Evolutionary conservation across 192 early-diverging fungal species (phyloP).

Genomic region (Rhizophagus sp.): DNA sequence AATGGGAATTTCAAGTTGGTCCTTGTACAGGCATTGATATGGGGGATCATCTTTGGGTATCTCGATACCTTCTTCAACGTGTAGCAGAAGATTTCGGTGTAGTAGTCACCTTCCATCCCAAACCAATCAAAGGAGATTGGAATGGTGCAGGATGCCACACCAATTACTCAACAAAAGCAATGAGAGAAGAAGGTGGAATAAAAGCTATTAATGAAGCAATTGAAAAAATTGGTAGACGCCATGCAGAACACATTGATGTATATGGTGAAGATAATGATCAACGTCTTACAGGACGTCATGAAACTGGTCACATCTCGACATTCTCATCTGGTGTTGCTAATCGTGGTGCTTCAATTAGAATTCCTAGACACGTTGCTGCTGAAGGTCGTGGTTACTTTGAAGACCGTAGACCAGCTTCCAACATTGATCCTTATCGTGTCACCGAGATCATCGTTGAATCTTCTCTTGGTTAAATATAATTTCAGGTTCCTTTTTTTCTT

Average conservation of each 20-base stretch:
- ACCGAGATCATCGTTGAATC: conserved; percentile 51
- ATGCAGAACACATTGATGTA: conserved; percentile 56
- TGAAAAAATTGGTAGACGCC: conserved; percentile 46
- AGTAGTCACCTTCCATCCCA: conserved; percentile 55
- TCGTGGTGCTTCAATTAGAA: conserved; percentile 59
- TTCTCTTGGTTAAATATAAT: conserved; percentile 24
- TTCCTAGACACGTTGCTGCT: conserved; percentile 55
- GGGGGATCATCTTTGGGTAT: conserved; percentile 58
- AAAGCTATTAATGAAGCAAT: conserved; percentile 54
- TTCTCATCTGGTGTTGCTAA: conserved; percentile 57
- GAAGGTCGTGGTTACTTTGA: conserved; percentile 58
- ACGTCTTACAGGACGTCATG: conserved; percentile 55
- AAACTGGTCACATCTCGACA: conserved; percentile 53
- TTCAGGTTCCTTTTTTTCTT: too few relatives aligned
- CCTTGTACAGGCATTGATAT: conserved; percentile 55
- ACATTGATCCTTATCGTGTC: conserved; percentile 58
- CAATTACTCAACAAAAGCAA: conserved; percentile 51
- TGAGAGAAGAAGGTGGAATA: conserved; percentile 52
- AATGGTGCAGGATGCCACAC: conserved; percentile 61
- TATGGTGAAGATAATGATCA: conserved; percentile 62
- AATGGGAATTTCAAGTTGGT: conserved; percentile 60
- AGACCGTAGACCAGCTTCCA: conserved; percentile 57
- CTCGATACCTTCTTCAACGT: conserved; percentile 52
- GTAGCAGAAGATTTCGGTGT: conserved; percentile 62
- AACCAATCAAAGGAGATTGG: conserved; percentile 61